Evolutionary conservation across 129 eudicot genomes (phyloP).

Genomic region (Flaveria bidentis): DNA sequence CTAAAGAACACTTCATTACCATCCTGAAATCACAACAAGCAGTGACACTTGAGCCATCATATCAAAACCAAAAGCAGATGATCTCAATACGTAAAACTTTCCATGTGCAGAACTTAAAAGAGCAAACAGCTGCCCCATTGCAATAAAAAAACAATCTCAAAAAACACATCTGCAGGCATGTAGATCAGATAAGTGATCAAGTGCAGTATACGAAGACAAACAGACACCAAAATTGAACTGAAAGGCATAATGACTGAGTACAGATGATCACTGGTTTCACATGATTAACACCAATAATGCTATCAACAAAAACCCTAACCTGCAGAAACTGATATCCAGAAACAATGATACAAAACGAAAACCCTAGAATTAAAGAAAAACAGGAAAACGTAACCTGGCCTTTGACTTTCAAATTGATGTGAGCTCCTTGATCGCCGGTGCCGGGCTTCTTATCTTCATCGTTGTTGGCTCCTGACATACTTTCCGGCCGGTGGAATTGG

Average conservation of each 20-base stretch:
- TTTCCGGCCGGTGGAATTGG: slow-evolving; percentile 28
- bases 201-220: too few species aligned
- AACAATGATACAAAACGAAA: background rate
- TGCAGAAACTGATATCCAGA: background rate
- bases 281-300: background rate
- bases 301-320: slow-evolving; percentile 9
- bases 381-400: slow-evolving; percentile 50
- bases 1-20: slow-evolving; percentile 73
- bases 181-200: too few species aligned
- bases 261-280: background rate
- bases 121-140: too few species aligned
- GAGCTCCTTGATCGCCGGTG: slow-evolving; percentile 52
- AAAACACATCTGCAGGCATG: too few species aligned
- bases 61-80: background rate
- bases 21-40: slow-evolving; percentile 39
- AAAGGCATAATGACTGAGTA: too few species aligned
- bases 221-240: background rate
- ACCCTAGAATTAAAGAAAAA: background rate
- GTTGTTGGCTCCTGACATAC: slow-evolving; percentile 54
- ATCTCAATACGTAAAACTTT: too few species aligned
- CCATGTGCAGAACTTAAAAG: too few species aligned
- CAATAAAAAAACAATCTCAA: too few species aligned
- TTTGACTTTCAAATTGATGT: slow-evolving; percentile 72
- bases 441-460: slow-evolving; percentile 63
- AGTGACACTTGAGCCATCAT: background rate